These are phyloP conservation scores for Candida takata DNA, from an alignment of 805 yeast species.

Conservation along the genomic window DNA sequence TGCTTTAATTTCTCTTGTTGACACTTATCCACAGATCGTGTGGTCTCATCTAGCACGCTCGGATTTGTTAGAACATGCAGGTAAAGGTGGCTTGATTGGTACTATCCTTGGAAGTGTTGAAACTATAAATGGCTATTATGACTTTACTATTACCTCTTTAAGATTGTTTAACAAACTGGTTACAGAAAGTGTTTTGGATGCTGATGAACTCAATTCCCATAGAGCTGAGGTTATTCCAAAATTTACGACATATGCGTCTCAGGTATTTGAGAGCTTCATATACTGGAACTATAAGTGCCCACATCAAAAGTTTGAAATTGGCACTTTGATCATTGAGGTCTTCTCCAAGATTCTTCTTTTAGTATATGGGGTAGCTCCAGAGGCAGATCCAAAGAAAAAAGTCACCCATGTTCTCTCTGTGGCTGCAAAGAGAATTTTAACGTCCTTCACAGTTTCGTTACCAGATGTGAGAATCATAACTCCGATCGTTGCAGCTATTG, in stretches of 20 bases:
- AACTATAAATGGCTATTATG: slow-evolving; percentile 58
- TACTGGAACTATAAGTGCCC: slow-evolving; percentile 59
- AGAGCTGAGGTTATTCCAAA: slow-evolving; percentile 51
- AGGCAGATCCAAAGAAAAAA: slow-evolving; percentile 28
- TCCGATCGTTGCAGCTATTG: slow-evolving; percentile 47
- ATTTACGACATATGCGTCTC: slow-evolving; percentile 49
- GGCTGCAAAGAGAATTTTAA: slow-evolving; percentile 44
- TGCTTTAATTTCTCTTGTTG: slow-evolving; percentile 42
- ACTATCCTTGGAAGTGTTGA: slow-evolving; percentile 67
- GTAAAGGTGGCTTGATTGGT: slow-evolving; percentile 57
- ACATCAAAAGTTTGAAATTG: slow-evolving; percentile 55
- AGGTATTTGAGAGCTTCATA: slow-evolving; percentile 65
- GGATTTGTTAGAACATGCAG: slow-evolving; percentile 51
- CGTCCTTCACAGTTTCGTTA: slow-evolving; percentile 47
- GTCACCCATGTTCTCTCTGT: slow-evolving; percentile 44
- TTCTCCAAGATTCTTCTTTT: slow-evolving; percentile 48
- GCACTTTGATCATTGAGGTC: slow-evolving; percentile 43
- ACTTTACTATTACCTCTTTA: slow-evolving; percentile 55
- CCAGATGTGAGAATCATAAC: slow-evolving; percentile 46
- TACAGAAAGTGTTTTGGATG: slow-evolving; percentile 37
- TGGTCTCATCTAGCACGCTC: slow-evolving; percentile 77
- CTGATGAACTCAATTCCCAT: slow-evolving; percentile 29
- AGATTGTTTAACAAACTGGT: slow-evolving; percentile 48
- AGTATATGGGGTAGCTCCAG: slow-evolving; percentile 48
- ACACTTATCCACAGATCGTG: slow-evolving; percentile 53